Percentiles rank a stretch among this genome's conserved stretches.
Conservation (phyloP, 768 basidiomycete species). For the Boletus sp. region DNA sequence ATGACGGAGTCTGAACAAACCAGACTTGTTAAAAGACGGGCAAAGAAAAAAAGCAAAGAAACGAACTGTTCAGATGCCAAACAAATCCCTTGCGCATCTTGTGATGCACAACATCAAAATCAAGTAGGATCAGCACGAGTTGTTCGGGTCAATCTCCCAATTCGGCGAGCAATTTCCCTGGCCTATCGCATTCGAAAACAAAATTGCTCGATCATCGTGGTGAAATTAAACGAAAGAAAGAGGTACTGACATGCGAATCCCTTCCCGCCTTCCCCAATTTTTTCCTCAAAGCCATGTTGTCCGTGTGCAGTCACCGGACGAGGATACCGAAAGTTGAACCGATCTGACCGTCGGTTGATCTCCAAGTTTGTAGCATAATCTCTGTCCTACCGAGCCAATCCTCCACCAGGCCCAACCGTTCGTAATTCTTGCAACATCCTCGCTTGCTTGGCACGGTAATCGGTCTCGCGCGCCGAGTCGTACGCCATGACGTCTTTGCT, state of each 20-base stretch:
- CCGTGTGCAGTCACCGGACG: slow-evolving; percentile 41
- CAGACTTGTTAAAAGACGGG: neutral
- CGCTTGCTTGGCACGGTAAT: slow-evolving; percentile 48
- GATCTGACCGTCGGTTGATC: slow-evolving; percentile 29
- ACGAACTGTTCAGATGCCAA: slow-evolving; percentile 91
- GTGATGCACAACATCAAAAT: slow-evolving; percentile 93
- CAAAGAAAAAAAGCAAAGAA: neutral
- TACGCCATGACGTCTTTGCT: slow-evolving; percentile 34
- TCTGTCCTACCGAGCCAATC: slow-evolving; percentile 65
- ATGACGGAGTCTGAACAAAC: slow-evolving; percentile 73
- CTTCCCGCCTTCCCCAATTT: slow-evolving; percentile 62
- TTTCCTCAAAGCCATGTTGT: slow-evolving; percentile 38
- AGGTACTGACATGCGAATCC: slow-evolving; percentile 70
- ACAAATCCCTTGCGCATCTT: slow-evolving; percentile 95
- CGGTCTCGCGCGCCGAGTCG: slow-evolving; percentile 47
- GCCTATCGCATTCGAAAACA: slow-evolving; percentile 49
- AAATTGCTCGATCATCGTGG: neutral
- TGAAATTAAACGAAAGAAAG: neutral
- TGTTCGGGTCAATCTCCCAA: slow-evolving; percentile 68
- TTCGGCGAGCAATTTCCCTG: slow-evolving; percentile 54
- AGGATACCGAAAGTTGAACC: slow-evolving; percentile 58
- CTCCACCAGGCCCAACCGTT: slow-evolving; percentile 41
- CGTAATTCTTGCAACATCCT: slow-evolving; percentile 52
- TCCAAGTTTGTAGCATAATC: slow-evolving; percentile 39
- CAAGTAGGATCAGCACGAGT: slow-evolving; percentile 92